Base-by-base conservation (phyloP, 805 yeast species). In the Metschnikowia arizonensis region DNA sequence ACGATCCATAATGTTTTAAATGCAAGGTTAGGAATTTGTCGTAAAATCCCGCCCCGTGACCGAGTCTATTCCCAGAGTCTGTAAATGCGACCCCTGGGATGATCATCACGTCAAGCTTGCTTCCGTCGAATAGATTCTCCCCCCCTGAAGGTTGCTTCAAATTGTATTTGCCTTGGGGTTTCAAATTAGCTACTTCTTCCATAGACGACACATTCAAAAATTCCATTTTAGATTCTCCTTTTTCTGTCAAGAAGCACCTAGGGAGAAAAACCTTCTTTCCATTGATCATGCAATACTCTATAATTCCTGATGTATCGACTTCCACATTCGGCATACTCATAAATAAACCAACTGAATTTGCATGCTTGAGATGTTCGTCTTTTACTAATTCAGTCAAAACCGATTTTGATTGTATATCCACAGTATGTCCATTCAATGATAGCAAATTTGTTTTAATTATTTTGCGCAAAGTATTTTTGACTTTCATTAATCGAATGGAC, bases 1-100 rank as follows among this genome's bases (percentile, higher is more conserved):
- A 56, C 10, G 25, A 25, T n/a, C 34, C 37, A 11, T 50, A 37
- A 11, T 37, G 14, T 46, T 63, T 60, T 19, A 46, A 53, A 35
- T 32, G 52, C 26, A 66, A 64, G 25, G 31, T 34, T 10, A 46
- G n/a, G 58, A 57, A 72, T 55, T 83, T 88, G 61, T 91, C 99
- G 61, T 93, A 91, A 62, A 79, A 89, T 0, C 97, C 99, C 4
- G 83, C 91, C 1, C 99, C 99, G 60, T 88, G 95, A 1, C 99
- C 99, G 43, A 91, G 60, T 44, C 99, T 62, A 10, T 69, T 61
- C 18, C 81, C 64, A 1, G 47, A 47, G 4, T 23, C 52, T 1
- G 86, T 76, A 62, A 87, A 90, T 1, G 87, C 96, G 1, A 91
- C 83, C 0, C 95, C 97, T 0, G 98, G 98, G 0, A 91, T 72